Conservation (phyloP, 2,329 filamentous ascomycete genomes). For the Xylariaceae sp. region DNA sequence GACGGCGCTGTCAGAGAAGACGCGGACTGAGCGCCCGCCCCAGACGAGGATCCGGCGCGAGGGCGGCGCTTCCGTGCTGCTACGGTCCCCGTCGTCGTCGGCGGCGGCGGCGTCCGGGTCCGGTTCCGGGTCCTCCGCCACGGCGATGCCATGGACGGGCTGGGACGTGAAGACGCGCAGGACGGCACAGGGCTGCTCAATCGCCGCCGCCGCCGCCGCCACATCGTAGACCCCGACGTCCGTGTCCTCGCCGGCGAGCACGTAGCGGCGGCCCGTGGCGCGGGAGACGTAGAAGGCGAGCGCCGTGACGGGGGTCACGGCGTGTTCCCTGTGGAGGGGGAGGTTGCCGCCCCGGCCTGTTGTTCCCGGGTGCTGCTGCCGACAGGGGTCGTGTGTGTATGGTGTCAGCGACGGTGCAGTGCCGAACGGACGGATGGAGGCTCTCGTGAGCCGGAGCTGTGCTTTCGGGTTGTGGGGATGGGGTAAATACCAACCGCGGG, state of each 20-base stretch:
- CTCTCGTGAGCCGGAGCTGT: too few relatives aligned
- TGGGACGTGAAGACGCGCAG: conserved; percentile 57
- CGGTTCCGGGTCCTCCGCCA: too few relatives aligned
- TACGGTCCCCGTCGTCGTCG: background rate
- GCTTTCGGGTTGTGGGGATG: too few relatives aligned
- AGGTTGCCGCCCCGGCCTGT: conserved; percentile 7
- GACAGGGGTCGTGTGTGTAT: background rate
- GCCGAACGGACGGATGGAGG: too few relatives aligned
- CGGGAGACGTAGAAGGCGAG: conserved; percentile 41
- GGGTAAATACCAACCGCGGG: too few relatives aligned
- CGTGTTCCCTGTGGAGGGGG: conserved; percentile 26
- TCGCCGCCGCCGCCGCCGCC: conserved; percentile 13
- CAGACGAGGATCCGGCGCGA: conserved; percentile 49
- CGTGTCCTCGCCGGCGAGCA: conserved; percentile 55
- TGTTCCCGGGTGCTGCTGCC: background rate
- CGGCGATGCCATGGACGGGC: conserved; percentile 64
- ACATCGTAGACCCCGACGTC: conserved; percentile 47
- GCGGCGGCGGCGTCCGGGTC: background rate
- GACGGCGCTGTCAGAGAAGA: conserved; percentile 27
- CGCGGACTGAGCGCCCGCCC: conserved; percentile 58
- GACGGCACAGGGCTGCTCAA: conserved; percentile 19
- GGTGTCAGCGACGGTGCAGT: background rate
- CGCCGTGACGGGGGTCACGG: conserved; percentile 51
- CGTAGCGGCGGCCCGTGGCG: conserved; percentile 26
- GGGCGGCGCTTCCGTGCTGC: conserved; percentile 1